phyloP scores from a whole-genome alignment of 2,329 filamentous ascomycete genomes.

The Didymella glomerata region DNA sequence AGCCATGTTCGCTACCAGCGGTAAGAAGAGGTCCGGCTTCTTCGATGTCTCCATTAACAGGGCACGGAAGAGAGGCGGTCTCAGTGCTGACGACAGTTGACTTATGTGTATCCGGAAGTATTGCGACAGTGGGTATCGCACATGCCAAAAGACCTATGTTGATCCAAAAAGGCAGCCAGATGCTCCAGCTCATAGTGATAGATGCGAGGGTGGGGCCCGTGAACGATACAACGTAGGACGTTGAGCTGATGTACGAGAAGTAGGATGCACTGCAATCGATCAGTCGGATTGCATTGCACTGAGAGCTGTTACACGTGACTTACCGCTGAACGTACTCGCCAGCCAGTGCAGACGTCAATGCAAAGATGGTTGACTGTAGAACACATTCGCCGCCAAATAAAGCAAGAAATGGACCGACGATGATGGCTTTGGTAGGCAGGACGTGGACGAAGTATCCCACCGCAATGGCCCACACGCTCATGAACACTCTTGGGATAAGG shows the following conservation, averaged over 20 bases:
- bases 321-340: constrained; percentile 45
- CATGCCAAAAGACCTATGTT: constrained; percentile 40
- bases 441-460: constrained; percentile 41
- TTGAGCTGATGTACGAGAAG: constrained; percentile 49
- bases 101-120: constrained; percentile 25
- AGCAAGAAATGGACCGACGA: constrained; percentile 42
- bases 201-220: constrained; percentile 48
- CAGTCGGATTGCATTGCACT: no score
- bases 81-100: not conserved
- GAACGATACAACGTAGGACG: constrained; percentile 47
- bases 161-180: constrained; percentile 51
- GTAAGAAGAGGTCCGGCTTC: constrained; percentile 39
- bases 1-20: constrained; percentile 13
- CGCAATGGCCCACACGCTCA: constrained; percentile 43
- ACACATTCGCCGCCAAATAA: constrained; percentile 50
- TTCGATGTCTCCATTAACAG: constrained; percentile 3
- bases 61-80: no score
- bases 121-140: constrained; percentile 37
- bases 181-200: constrained; percentile 44
- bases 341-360: constrained; percentile 45
- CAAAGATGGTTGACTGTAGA: constrained; percentile 47
- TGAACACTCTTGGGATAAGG: constrained; percentile 40
- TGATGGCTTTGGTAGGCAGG: constrained; percentile 44
- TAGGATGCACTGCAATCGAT: constrained; percentile 40
- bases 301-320: constrained; percentile 15